Base-by-base conservation (phyloP, 192 early-diverging fungal species). In the Coemansia sp. region DNA sequence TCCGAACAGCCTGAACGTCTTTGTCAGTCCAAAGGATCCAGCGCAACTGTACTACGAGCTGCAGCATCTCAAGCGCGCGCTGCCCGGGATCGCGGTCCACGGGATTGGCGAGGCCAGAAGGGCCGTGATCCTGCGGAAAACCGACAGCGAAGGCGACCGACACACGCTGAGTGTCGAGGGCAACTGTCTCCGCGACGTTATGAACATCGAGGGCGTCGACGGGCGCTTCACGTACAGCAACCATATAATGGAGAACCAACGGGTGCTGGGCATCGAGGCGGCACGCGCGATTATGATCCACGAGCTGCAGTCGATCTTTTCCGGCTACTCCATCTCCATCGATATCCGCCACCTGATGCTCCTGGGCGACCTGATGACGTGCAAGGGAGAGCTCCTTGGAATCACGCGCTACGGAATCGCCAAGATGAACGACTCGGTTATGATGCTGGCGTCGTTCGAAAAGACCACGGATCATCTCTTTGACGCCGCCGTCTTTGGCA, bases 381-480 rank as follows among this genome's bases (percentile, higher is more conserved):
- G 87, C 74, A 98, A 97, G 88, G 98, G 98, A 14, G 96, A 99
- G 84, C 89, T 99, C 3, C 82, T 99, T 7, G 98, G 96, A 61
- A 97, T 99, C 65, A 98, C 95, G 40, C 90, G 98, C 22, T 98
- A 97, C 74, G 98, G 98, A 79, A 95, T 99, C 66, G 90, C 95
- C 59, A 97, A 99, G 86, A 99, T 99, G 96, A 97, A 96, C 74
- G 96, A 98, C 79, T 92, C 90, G 74, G 98, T 98, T 14, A 87
- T 99, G 67, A 98, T 98, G 96, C 85, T 99, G 70, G 96, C 96
- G 10, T 99, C 95, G 42, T 99, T 99, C 70, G 98, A 99, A 83
- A 99, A 98, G 85, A 99, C 98, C 0, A 97, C 96, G 0, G 98
- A 99, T 69, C 96, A 99, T 69, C 84, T 99, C 67, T 99, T 99